Percentiles rank a stretch among this genome's conserved stretches.
phyloP scores from a whole-genome alignment of 257 asterid species.

The Nicotiana attenuata region DNA sequence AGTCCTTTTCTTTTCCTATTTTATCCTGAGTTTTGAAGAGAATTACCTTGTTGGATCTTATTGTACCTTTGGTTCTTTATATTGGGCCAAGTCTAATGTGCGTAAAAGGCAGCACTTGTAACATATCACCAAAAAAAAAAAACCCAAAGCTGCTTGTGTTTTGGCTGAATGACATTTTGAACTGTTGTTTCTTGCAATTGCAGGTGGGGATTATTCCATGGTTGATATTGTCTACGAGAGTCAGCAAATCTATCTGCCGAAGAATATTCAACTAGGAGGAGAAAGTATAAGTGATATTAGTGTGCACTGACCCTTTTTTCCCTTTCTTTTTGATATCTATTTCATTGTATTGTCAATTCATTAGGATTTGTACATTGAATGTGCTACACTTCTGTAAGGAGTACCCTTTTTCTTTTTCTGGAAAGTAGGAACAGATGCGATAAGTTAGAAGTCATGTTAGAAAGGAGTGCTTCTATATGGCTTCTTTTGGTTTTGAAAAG shows the following conservation, averaged over 20 bases:
- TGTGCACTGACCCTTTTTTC: neutral
- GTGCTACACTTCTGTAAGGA: neutral
- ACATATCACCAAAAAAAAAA: neutral
- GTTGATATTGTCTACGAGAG: conserved; percentile 57
- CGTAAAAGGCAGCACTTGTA: neutral
- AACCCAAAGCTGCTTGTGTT: neutral
- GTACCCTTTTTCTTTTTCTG: neutral
- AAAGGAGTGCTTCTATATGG: neutral
- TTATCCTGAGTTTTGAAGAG: neutral
- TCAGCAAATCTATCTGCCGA: conserved; percentile 51
- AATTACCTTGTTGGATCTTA: neutral
- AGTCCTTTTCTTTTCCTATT: neutral
- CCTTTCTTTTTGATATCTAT: neutral
- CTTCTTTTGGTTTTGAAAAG: conserved; percentile 3
- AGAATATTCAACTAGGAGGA: conserved; percentile 35
- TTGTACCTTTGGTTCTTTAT: neutral
- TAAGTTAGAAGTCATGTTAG: neutral
- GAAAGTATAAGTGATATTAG: neutral
- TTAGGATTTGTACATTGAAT: neutral
- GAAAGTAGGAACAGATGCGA: neutral
- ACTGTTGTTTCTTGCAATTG: conserved; percentile 17
- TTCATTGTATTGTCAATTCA: neutral
- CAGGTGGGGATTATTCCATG: conserved; percentile 97
- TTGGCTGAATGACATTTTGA: neutral
- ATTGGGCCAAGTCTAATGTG: neutral